phyloP scores from a whole-genome alignment of 495 filamentous ascomycete species.

The Achaetomiella virescens region DNA sequence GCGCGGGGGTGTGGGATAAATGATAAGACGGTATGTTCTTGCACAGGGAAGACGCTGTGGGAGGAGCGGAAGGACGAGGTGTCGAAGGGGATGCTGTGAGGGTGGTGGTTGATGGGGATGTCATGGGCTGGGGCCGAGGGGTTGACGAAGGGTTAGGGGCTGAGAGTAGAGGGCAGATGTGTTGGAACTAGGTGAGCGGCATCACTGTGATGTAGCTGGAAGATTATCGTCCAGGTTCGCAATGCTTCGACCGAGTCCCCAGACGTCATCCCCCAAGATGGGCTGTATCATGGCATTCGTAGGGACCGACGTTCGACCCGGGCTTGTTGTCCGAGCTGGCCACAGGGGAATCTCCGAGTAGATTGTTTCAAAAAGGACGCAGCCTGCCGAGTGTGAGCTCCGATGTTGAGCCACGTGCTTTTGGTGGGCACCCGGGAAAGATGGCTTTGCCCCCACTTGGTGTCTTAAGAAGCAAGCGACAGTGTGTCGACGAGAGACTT shows the following conservation, averaged over 20 bases:
- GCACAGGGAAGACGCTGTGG: constrained; percentile 97
- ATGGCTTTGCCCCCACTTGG: neutral
- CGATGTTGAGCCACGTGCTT: neutral
- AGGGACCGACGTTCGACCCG: neutral
- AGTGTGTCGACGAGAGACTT: constrained; percentile 2
- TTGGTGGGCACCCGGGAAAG: neutral
- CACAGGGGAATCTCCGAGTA: neutral
- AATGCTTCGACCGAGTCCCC: neutral
- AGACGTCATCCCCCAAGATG: neutral
- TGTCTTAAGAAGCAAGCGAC: constrained; percentile 9
- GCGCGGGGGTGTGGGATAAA: constrained; percentile 97
- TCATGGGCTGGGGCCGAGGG: no score
- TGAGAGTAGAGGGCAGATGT: neutral
- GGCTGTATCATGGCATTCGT: neutral
- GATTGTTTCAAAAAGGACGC: neutral
- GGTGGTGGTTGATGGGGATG: neutral
- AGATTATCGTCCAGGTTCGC: no score
- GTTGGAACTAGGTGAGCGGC: neutral
- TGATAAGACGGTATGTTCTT: constrained; percentile 91
- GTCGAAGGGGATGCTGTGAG: constrained; percentile 73
- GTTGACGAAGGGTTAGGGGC: neutral
- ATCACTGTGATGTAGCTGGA: no score
- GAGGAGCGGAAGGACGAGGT: constrained; percentile 91
- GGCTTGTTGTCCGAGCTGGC: neutral
- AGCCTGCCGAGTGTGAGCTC: no score